These are phyloP conservation scores for Naematelia aurantialba DNA, from an alignment of 768 basidiomycete species.

Conservation along the genomic window DNA sequence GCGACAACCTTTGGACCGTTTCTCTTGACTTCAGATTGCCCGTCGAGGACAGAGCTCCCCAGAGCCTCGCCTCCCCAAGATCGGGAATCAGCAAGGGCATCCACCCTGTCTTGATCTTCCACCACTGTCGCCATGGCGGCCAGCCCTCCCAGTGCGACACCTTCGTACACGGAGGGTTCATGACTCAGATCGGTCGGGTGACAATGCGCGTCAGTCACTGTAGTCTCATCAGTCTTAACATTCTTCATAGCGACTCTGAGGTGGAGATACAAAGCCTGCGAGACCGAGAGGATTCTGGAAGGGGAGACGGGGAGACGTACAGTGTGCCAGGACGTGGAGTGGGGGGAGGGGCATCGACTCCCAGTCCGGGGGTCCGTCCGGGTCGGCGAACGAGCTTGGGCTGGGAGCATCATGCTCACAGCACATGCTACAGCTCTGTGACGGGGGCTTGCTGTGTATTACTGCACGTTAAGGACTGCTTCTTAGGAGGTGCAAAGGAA, in stretches of 20 bases:
- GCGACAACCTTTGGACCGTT: constrained; percentile 58
- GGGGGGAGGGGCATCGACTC: constrained; percentile 12
- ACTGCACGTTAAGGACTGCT: too few relatives aligned
- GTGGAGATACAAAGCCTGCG: too few relatives aligned
- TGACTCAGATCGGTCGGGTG: constrained; percentile 79
- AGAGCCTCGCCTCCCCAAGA: constrained; percentile 60
- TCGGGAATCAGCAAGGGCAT: constrained; percentile 58
- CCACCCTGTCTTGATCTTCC: constrained; percentile 69
- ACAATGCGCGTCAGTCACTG: constrained; percentile 79
- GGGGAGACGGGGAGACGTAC: too few relatives aligned
- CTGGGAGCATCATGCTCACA: background rate
- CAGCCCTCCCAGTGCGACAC: constrained; percentile 61
- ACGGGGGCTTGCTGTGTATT: too few relatives aligned
- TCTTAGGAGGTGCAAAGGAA: too few relatives aligned
- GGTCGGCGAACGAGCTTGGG: background rate
- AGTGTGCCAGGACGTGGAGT: constrained; percentile 10
- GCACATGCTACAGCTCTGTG: too few relatives aligned
- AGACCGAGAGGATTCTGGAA: too few relatives aligned
- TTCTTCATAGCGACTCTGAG: background rate
- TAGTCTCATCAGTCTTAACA: background rate
- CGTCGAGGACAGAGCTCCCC: too few relatives aligned
- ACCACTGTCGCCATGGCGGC: constrained; percentile 66
- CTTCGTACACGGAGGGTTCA: constrained; percentile 56
- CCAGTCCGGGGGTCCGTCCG: constrained; percentile 13
- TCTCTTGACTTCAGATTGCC: constrained; percentile 4